Evolutionary conservation across 2,329 filamentous ascomycete species (phyloP), one percentile per base, ranked within the genome.

Genomic region (Fonsecaea pugnacius): DNA sequence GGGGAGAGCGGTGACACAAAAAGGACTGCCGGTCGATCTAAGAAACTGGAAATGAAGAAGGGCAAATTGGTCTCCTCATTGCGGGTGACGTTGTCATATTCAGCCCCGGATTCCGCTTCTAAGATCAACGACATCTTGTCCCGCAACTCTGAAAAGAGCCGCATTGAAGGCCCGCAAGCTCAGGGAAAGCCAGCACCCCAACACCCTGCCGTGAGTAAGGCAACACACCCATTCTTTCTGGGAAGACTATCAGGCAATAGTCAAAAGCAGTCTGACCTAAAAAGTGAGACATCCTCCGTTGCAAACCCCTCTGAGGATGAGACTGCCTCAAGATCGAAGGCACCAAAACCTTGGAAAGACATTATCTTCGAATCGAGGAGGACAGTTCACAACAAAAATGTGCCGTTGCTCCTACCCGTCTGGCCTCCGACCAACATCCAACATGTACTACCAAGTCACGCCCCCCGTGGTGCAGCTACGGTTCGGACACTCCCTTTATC

Each of bases 221-320:
- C 79, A 1, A 84, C 85, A 0, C 88, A 92, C 75, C 89, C 90
- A 0, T 91, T 92, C 72, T 92, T 92, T 72, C 73, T 83, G 16
- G 85, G 84, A 5, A 90, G 87, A 69, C 24, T 79, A 6, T 74
- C 76, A 8, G 33, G n/a, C 4, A 61, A 63, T 33, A 24, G 51
- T 4, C 63, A 62, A 33, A 54, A 62, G 43, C 40, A 53, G 27
- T 21, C 60, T 21, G 50, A 40, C 10, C 30, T 36, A 7, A 66
- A 52, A 30, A 64, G 53, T 58, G 63, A 64, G 14, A 40, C 40
- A 8, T 62, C 63, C 24, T 66, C 67, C 5, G 24, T 57, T 30
- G 60, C 56, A 21, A 33, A 38, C 12, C 38, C 40, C 14, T 62
- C 65, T 21, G 65, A 65, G 14, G 58, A 67, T 43, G 67, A 69